Conservation (phyloP, 306 rosid genomes). For the Prunus kanzakura region DNA sequence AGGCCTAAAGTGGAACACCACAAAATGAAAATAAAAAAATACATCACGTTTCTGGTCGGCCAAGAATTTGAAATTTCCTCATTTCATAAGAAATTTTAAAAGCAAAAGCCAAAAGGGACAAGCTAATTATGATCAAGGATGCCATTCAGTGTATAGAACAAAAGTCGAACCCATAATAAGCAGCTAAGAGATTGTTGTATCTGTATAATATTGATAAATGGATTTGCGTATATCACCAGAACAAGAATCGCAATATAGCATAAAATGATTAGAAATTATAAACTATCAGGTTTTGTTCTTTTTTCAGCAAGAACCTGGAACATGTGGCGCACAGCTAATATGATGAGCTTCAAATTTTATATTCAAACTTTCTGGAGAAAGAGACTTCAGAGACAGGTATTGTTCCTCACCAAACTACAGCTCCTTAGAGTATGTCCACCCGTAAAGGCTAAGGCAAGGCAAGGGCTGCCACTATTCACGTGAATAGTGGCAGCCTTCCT, state of each 20-base stretch:
- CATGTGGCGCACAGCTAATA: constrained; percentile 34
- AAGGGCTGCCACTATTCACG: too few relatives aligned
- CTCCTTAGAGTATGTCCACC: too few relatives aligned
- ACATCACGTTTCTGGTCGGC: too few relatives aligned
- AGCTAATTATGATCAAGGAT: not conserved
- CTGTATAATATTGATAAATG: not conserved
- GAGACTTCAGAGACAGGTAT: not conserved
- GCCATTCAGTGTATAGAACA: not conserved
- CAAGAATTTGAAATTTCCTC: too few relatives aligned
- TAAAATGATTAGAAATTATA: not conserved
- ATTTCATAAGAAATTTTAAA: too few relatives aligned
- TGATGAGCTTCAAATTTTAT: constrained; percentile 15
- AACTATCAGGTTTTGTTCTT: not conserved
- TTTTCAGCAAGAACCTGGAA: constrained; percentile 3
- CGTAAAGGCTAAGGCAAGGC: too few relatives aligned
- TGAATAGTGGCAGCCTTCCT: too few relatives aligned
- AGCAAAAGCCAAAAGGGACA: not conserved
- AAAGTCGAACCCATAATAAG: too few relatives aligned
- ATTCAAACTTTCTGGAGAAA: constrained; percentile 32
- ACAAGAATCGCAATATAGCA: not conserved
- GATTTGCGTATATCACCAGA: not conserved
- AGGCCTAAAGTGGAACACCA: too few relatives aligned
- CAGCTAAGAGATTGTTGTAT: too few relatives aligned
- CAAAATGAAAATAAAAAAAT: too few relatives aligned
- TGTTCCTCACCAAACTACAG: not conserved